Base-by-base conservation (phyloP, 257 asterid species). In the Gynochthodes officinalis region DNA sequence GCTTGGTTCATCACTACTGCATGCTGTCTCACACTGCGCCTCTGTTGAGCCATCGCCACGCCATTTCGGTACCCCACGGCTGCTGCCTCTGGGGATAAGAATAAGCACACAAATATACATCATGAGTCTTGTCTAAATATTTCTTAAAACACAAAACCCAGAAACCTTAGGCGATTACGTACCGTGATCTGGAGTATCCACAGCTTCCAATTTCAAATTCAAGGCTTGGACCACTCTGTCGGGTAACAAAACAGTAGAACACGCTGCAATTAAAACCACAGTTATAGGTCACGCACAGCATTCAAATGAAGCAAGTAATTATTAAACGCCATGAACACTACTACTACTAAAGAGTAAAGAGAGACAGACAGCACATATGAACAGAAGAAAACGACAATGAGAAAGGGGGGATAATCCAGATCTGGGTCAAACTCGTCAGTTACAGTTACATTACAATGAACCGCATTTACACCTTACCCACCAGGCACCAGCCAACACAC, bases 191-290 rank as follows among this genome's bases (percentile, higher is more conserved):
- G 68, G 67, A 35, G 69, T 1, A n/a, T 76, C 86, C 57, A 75
- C 35, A 11, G 81, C 61, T 4, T 83, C 87, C 6, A 80, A 76
- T 64, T 87, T 91, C 81, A 83, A 77, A 73, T 86, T 91, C 83
- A 89, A 58, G 53, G 91, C 89, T 14, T 83, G 90, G 74, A 84
- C 93, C 72, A 91, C 95, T 73, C 82, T 75, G 71, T 88, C 96
- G 1, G 96, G 95, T 9, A 89, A 60, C 52, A 85, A 64, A 30
- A 87, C 94, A 0, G 92, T 73, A 2, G 92, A 78, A 71, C 88
- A 84, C 7, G 78, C 95, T 89, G 86, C 66, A 18, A 10, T 46
- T n/a, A 57, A 37, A 42, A 25, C 69, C n/a, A 44, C 49, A 67
- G 2, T 21, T 19, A 27, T 4, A 3, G 32, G 19, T n/a, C 27